These are phyloP conservation scores for Phytopythium chamaehyphon DNA, from an alignment of 352 stramenopile genomes.

Conservation along the genomic window DNA sequence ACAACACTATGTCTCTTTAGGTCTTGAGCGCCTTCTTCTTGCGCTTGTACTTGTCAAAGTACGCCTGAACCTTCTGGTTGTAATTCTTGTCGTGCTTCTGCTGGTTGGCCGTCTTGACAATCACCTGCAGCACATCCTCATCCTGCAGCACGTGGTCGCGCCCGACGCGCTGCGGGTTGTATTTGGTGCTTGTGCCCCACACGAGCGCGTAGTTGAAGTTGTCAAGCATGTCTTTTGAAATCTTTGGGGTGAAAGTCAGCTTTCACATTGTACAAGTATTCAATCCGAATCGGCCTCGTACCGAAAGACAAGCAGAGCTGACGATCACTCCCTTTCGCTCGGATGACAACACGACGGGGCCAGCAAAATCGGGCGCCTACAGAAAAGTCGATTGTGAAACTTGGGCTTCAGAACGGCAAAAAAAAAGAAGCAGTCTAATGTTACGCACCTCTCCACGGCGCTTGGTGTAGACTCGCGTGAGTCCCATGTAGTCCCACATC, in stretches of 20 bases:
- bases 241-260: too few relatives aligned
- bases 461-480: constrained; percentile 89
- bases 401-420: too few relatives aligned
- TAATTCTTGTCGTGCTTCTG: constrained; percentile 98
- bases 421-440: neutral
- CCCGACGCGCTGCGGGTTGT: constrained; percentile 95
- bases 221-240: constrained; percentile 90
- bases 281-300: constrained; percentile 21
- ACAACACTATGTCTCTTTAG: constrained; percentile 20
- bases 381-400: constrained; percentile 1
- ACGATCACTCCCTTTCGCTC: constrained; percentile 79
- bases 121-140: constrained; percentile 98
- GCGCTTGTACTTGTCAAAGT: constrained; percentile 95
- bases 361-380: constrained; percentile 66
- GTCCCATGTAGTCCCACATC: constrained; percentile 90
- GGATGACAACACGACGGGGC: constrained; percentile 81
- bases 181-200: constrained; percentile 98
- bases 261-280: too few relatives aligned
- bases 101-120: constrained; percentile 98
- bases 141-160: constrained; percentile 95
- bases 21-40: constrained; percentile 94
- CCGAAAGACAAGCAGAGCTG: constrained; percentile 78
- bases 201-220: constrained; percentile 98
- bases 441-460: constrained; percentile 67
- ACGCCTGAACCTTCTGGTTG: constrained; percentile 92